Evolutionary conservation across 2,329 filamentous ascomycete genomes (phyloP).

Genomic region (Tolypocladium ovalisporum): DNA sequence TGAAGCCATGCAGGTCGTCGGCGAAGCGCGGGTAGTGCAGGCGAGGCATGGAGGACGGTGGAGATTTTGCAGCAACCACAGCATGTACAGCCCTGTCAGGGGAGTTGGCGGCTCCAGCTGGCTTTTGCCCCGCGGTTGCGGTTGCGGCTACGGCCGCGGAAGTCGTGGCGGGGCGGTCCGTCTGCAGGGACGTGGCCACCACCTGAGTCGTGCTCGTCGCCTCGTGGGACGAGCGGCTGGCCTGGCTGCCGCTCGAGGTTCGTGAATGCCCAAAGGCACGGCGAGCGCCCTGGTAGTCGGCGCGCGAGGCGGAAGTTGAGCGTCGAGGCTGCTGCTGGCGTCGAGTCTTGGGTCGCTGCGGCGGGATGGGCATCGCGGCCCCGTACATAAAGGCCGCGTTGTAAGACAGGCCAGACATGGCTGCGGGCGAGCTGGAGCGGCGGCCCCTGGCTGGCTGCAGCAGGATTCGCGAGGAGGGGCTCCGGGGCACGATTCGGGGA

Average conservation of each 20-base stretch:
- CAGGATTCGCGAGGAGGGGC: neutral
- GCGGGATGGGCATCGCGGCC: slow-evolving; percentile 15
- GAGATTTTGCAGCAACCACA: neutral
- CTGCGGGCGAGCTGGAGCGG: no score
- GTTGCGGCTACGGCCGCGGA: slow-evolving; percentile 9
- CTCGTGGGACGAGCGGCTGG: slow-evolving; percentile 12
- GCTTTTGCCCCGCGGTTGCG: slow-evolving; percentile 2
- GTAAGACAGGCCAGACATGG: slow-evolving; percentile 2
- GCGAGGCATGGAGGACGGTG: slow-evolving; percentile 2
- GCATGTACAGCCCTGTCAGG: neutral
- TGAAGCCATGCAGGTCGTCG: slow-evolving; percentile 5
- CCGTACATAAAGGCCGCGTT: slow-evolving; percentile 3
- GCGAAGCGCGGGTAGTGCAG: neutral
- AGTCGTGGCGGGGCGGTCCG: slow-evolving; percentile 16
- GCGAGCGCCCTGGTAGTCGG: neutral
- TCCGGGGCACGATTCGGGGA: neutral
- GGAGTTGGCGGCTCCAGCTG: no score
- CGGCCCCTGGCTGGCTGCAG: slow-evolving; percentile 1
- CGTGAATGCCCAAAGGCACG: slow-evolving; percentile 13
- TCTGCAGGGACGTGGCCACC: slow-evolving; percentile 8
- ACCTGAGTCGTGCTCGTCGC: neutral
- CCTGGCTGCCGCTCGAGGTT: slow-evolving; percentile 19
- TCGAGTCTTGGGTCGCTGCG: slow-evolving; percentile 1
- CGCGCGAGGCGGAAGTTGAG: slow-evolving; percentile 4
- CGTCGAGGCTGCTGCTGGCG: slow-evolving; percentile 4